Conservation (phyloP, 1,139 yeast genomes). For the Keqinozyma sinolaborantium region DNA sequence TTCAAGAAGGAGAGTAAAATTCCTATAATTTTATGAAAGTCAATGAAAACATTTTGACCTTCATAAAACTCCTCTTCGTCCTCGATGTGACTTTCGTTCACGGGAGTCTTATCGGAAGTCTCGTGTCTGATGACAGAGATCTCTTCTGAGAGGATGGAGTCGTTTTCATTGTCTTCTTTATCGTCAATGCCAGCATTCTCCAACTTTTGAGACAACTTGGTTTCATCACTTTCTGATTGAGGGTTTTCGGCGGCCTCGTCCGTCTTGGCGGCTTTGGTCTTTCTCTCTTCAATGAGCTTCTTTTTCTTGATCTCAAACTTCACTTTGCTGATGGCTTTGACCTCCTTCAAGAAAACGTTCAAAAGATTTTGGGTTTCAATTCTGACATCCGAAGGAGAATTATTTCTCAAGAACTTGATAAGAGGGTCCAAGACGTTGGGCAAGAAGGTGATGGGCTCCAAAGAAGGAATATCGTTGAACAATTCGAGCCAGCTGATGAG, state of each 20-base stretch:
- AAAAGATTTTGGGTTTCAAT: constrained; percentile 79
- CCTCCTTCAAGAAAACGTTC: constrained; percentile 75
- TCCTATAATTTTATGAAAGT: constrained; percentile 75
- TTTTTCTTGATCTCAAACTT: constrained; percentile 46
- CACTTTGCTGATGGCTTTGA: constrained; percentile 68
- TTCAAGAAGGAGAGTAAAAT: constrained; percentile 78
- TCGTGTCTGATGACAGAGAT: constrained; percentile 3
- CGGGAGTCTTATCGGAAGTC: constrained; percentile 2
- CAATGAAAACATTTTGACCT: constrained; percentile 84
- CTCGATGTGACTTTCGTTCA: constrained; percentile 4
- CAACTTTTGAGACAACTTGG: background rate
- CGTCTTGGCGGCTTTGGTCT: constrained; percentile 1
- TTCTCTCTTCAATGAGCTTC: constrained; percentile 19
- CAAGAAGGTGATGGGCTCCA: constrained; percentile 80
- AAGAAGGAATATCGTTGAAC: constrained; percentile 86
- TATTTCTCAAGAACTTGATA: constrained; percentile 69
- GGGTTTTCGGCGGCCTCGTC: constrained; percentile 7
- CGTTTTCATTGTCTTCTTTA: constrained; percentile 11
- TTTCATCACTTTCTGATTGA: background rate
- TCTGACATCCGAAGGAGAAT: constrained; percentile 83
- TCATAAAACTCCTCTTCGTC: constrained; percentile 51
- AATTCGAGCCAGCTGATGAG: constrained; percentile 91
- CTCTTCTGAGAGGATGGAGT: constrained; percentile 10
- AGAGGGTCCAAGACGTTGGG: constrained; percentile 90
- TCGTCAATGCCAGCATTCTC: constrained; percentile 10